Evolutionary conservation across 2,329 filamentous ascomycete species (phyloP).

Genomic region (Calonectria leucothoes): DNA sequence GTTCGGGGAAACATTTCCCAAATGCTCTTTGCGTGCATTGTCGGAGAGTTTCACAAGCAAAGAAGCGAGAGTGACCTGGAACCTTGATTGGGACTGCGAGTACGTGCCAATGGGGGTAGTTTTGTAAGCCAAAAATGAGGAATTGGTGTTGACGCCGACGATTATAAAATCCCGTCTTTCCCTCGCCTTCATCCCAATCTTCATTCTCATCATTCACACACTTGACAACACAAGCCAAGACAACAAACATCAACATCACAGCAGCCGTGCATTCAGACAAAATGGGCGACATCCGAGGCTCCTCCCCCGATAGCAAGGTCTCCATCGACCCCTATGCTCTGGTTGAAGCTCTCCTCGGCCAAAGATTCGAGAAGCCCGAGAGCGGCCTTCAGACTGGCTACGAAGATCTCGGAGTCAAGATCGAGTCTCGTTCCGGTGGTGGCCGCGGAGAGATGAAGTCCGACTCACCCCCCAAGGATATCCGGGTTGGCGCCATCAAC

Average conservation of each 20-base stretch:
- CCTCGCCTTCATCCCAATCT: neutral
- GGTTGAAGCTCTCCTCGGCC: constrained; percentile 52
- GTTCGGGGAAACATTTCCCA: too few species aligned
- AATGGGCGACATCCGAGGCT: constrained; percentile 32
- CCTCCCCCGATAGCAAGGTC: constrained; percentile 21
- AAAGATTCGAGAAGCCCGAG: constrained; percentile 43
- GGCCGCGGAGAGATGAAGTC: constrained; percentile 34
- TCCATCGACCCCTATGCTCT: constrained; percentile 51
- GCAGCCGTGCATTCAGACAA: neutral
- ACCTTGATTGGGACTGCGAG: neutral
- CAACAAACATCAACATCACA: neutral
- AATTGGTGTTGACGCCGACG: neutral
- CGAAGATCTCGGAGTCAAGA: constrained; percentile 47
- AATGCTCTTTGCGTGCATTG: neutral
- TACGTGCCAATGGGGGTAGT: neutral
- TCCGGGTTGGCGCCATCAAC: constrained; percentile 55
- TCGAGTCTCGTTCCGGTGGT: constrained; percentile 21
- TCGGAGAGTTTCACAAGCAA: neutral
- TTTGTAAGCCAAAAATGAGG: neutral
- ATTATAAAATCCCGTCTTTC: neutral
- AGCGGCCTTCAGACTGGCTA: constrained; percentile 46
- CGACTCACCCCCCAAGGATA: constrained; percentile 52
- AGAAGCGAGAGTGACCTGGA: neutral
- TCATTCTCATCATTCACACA: neutral
- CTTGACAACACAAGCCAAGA: neutral